These are phyloP conservation scores for Paecilomyces dactylethromorphus DNA, from an alignment of 2,329 filamentous ascomycete genomes.

Conservation along the genomic window DNA sequence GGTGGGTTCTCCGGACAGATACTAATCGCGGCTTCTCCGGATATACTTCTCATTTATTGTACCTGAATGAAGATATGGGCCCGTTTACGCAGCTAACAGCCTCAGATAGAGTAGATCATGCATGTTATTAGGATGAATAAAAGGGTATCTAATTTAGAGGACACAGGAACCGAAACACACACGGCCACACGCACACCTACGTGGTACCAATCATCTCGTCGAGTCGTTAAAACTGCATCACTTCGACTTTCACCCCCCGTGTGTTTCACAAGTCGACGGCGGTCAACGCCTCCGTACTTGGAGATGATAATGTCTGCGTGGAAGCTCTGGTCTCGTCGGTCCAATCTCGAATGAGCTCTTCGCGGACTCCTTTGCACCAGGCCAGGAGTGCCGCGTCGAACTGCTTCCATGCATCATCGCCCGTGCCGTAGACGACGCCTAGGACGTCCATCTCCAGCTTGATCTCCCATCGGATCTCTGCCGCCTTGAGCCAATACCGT, in stretches of 20 bases:
- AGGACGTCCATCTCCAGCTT: constrained; percentile 77
- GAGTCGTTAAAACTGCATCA: background rate
- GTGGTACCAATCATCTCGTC: constrained; percentile 11
- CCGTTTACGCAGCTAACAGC: background rate
- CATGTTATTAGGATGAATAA: background rate
- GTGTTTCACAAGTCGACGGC: background rate
- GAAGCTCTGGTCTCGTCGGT: constrained; percentile 29
- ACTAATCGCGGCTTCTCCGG: background rate
- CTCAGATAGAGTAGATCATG: background rate
- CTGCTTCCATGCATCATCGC: constrained; percentile 62
- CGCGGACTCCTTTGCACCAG: constrained; percentile 77
- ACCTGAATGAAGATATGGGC: background rate
- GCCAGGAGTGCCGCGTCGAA: constrained; percentile 77
- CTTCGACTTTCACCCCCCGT: background rate
- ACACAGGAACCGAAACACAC: background rate
- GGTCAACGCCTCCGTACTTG: constrained; percentile 2
- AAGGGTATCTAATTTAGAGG: background rate
- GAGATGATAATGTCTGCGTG: constrained; percentile 4
- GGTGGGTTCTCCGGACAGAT: background rate
- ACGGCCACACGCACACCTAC: background rate
- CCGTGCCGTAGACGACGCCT: constrained; percentile 70
- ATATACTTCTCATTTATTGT: background rate
- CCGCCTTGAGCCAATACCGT: constrained; percentile 92
- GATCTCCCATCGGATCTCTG: constrained; percentile 88
- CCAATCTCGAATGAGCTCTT: constrained; percentile 75